phyloP scores from a whole-genome alignment of 2,329 filamentous ascomycete genomes.

The Colletotrichum tofieldiae region DNA sequence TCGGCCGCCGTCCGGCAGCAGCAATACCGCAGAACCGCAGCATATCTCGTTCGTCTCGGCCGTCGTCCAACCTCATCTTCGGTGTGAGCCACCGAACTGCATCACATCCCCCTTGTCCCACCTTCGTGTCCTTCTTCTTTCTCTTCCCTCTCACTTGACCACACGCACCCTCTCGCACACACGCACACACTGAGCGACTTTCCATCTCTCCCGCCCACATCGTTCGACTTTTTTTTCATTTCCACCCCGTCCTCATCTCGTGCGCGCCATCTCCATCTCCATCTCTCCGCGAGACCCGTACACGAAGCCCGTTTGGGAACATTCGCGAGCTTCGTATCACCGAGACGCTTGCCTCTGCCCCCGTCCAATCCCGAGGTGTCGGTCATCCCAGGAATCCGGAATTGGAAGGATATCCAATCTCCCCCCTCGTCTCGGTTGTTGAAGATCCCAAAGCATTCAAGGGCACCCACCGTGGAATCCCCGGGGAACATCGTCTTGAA shows the following conservation, averaged over 20 bases:
- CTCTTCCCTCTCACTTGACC: neutral
- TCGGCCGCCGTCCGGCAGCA: constrained; percentile 38
- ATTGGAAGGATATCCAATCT: constrained; percentile 25
- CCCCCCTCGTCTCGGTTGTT: neutral
- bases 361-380: constrained; percentile 11
- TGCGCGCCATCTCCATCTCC: neutral
- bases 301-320: constrained; percentile 10
- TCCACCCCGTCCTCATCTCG: neutral
- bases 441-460: neutral
- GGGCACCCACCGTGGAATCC: constrained; percentile 14
- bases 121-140: constrained; percentile 18
- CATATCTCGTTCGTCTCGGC: constrained; percentile 27
- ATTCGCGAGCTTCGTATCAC: constrained; percentile 17
- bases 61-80: constrained; percentile 35
- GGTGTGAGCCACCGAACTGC: constrained; percentile 43
- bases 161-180: constrained; percentile 4
- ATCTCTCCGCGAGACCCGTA: constrained; percentile 32
- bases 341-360: neutral
- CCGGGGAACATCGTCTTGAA: neutral
- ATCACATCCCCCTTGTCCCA: constrained; percentile 35
- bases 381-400: constrained; percentile 30
- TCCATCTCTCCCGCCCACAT: constrained; percentile 32
- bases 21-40: neutral
- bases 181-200: constrained; percentile 27
- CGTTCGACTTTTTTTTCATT: constrained; percentile 28